Base-by-base conservation (phyloP, 441 rosid genomes). In the Mallotus repandus region DNA sequence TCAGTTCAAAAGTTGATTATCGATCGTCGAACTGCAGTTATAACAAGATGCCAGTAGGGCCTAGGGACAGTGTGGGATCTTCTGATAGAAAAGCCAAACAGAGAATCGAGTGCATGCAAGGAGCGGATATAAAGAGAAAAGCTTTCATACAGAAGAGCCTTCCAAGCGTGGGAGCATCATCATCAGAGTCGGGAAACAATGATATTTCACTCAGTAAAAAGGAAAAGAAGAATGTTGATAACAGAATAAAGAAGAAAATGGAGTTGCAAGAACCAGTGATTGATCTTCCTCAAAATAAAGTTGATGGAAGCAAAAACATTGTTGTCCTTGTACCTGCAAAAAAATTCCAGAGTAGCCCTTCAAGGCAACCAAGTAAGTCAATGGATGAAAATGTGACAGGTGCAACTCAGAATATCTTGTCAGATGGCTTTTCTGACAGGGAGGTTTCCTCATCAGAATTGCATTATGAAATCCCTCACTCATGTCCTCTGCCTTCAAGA, bases 401-500 rank as follows among this genome's bases (percentile, higher is more conserved):
- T 71, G 78, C 73, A 59, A 68, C 52, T 68, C 64, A 53, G 60
- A 80, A 71, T 41, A 66, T 73, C 64, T 78, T 78, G 43, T 64
- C 86, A 10, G 77, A 71, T 58, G 74, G 63, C 46, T 70, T 77
- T 60, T 69, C 83, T 54, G 68, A 73, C 32, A 71, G 45, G 65
- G 78, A 77, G 32, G 64, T 62, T 70, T 66, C 18, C 70, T 69
- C 78, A 69, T 74, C 73, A 13, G 80, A 77, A 74, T 46, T 29
- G 61, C 35, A 35, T 58, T 78, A 81, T 66, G 86, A 82, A 63
- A 62, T 84, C 77, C 87, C 89, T 46, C 77, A 73, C 49, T 83
- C 88, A 16, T 82, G 83, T 77, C 86, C 91, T 4, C 75, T 86
- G 61, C 81, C 87, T 73, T 71, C 82, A 19, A 79, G 80, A 71